These are phyloP conservation scores for Lecanicillium sp. DNA, from an alignment of 2,329 filamentous ascomycete genomes.

Conservation along the genomic window DNA sequence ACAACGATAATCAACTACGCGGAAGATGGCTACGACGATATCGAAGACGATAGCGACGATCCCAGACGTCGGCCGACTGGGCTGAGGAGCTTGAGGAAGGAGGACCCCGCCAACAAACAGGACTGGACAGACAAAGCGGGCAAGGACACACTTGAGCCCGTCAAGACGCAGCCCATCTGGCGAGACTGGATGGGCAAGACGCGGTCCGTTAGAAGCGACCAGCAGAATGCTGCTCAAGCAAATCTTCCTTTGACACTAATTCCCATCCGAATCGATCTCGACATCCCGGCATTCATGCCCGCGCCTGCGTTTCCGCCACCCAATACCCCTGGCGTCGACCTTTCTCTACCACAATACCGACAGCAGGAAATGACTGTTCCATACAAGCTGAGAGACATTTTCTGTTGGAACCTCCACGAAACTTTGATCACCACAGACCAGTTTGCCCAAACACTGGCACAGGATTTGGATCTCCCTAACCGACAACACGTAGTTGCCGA, in stretches of 20 bases:
- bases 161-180: slow-evolving; percentile 84
- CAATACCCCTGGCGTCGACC: slow-evolving; percentile 56
- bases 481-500: slow-evolving; percentile 60
- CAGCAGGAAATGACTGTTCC: slow-evolving; percentile 71
- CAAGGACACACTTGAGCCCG: slow-evolving; percentile 70
- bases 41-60: slow-evolving; percentile 65
- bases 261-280: slow-evolving; percentile 92
- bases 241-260: slow-evolving; percentile 83
- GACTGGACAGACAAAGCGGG: slow-evolving; percentile 69
- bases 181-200: slow-evolving; percentile 89
- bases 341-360: slow-evolving; percentile 69
- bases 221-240: slow-evolving; percentile 56
- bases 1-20: slow-evolving; percentile 97
- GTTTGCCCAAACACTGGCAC: slow-evolving; percentile 83
- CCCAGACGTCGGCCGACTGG: slow-evolving; percentile 73
- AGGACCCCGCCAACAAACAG: slow-evolving; percentile 55
- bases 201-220: slow-evolving; percentile 43
- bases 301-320: slow-evolving; percentile 56
- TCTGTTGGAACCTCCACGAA: slow-evolving; percentile 96
- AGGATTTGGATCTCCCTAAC: slow-evolving; percentile 86
- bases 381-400: slow-evolving; percentile 88
- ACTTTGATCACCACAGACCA: slow-evolving; percentile 89
- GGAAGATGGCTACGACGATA: slow-evolving; percentile 86
- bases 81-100: slow-evolving; percentile 70
- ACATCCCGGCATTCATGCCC: slow-evolving; percentile 71